Evolutionary conservation across 352 stramenopile genomes (phyloP), one percentile per base, ranked within the genome.

Genomic region (Nothophytophthora sp.): DNA sequence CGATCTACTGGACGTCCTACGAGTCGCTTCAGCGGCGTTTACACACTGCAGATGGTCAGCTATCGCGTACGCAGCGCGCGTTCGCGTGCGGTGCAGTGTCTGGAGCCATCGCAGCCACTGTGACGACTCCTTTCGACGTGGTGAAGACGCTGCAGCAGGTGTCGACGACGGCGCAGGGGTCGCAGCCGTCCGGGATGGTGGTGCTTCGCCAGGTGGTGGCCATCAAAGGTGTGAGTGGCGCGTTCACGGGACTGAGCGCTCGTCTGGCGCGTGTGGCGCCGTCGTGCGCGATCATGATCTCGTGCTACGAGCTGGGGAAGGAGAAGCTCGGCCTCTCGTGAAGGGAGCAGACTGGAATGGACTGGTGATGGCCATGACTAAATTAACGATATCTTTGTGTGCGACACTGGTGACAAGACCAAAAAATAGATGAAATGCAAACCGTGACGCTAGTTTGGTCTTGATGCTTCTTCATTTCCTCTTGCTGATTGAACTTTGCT

Each of bases 121-220:
- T 92, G 19, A 98, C 95, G 28, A 98, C 94, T 5, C 95, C 96
- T 1, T 97, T 98, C 50, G 96, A 98, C 67, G 91, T 98, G 35
- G 83, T 98, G 35, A 99, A 99, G 69, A 98, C 95, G 24, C 69
- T 96, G 23, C 74, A 90, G 52, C 87, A 96, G 55, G 82, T 96
- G 22, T 63, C 73, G 24, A 67, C 73, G 50, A 57, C 55, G 11
- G 58, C 50, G 13, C 46, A 80, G 42, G 59, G 61, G 36, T 60
- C 63, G n/a, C 52, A 70, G 5, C 51, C 61, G 10, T 81, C 76
- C 2, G 75, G 70, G 2, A 43, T 56, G 16, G 18, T 50, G 23
- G 51, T 90, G 23, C 62, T 92, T 23, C 50, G 60, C 43, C 69
- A 84, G 50, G 66, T 92, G 16, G 52, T 88, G 16, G 64, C 56